phyloP scores from a whole-genome alignment of 73 alveolate species.

The Uronychia setigera region DNA sequence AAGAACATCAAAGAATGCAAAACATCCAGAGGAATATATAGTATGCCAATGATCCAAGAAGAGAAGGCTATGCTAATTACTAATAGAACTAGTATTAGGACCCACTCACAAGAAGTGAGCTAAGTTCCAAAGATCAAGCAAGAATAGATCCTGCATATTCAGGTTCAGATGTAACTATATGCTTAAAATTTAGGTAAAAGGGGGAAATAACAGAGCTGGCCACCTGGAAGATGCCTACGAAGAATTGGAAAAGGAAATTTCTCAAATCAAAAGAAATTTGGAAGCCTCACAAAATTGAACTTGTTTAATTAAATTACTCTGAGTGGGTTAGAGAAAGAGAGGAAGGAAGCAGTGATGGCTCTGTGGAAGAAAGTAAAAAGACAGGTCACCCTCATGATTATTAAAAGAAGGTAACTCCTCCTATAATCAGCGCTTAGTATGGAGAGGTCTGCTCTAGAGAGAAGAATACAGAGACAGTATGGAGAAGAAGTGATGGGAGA shows the following conservation, averaged over 20 bases:
- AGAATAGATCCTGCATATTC: too few relatives aligned
- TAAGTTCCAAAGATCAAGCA: too few relatives aligned
- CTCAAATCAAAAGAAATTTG: neutral
- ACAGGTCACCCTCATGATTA: neutral
- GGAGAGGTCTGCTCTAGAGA: neutral
- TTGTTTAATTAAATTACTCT: too few relatives aligned
- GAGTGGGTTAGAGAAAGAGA: neutral
- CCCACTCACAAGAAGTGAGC: constrained; percentile 1
- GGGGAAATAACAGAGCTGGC: neutral
- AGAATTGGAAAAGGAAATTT: neutral
- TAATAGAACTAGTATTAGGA: too few relatives aligned
- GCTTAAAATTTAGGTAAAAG: too few relatives aligned
- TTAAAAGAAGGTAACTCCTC: neutral
- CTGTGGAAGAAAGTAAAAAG: neutral
- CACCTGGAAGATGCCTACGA: neutral
- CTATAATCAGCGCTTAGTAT: neutral
- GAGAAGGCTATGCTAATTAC: neutral
- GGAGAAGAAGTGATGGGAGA: neutral
- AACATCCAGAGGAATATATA: neutral
- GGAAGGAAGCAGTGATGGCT: neutral
- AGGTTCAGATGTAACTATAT: too few relatives aligned
- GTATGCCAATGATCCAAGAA: neutral
- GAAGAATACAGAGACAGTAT: neutral
- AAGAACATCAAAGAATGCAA: neutral
- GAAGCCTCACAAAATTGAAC: too few relatives aligned